Conservation (phyloP, 129 eudicot genomes). For the Centaurea solstitialis region DNA sequence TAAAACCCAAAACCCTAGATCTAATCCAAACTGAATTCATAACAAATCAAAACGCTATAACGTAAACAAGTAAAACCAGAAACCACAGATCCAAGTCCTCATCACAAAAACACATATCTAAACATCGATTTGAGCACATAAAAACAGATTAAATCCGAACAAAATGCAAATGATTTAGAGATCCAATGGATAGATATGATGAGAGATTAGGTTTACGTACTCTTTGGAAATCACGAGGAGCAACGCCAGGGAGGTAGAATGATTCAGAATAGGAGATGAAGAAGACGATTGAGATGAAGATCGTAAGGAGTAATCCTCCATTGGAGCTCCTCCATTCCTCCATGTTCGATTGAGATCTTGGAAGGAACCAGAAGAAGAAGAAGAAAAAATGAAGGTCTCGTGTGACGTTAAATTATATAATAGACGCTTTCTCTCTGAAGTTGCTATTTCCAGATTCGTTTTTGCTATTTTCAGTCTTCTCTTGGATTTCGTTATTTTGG, state of each 20-base stretch:
- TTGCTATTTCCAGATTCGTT: conserved; percentile 16
- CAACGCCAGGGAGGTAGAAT: conserved; percentile 94
- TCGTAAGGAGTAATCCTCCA: conserved; percentile 21
- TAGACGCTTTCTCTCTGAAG: not conserved
- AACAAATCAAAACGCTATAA: conserved; percentile 14
- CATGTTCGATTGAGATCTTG: conserved; percentile 25
- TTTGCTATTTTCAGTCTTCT: not conserved
- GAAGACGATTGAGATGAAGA: conserved; percentile 34
- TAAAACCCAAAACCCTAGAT: conserved; percentile 56
- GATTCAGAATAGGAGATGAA: conserved; percentile 51
- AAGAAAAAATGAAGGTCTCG: not conserved
- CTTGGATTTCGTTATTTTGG: not conserved
- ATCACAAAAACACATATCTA: not conserved
- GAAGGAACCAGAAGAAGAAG: conserved; percentile 1
- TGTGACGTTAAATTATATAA: not conserved
- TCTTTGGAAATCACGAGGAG: conserved; percentile 80
- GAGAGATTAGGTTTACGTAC: conserved; percentile 32
- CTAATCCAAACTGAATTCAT: conserved; percentile 37
- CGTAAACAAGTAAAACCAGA: conserved; percentile 8
- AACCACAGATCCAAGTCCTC: conserved; percentile 21
- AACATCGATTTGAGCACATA: not conserved
- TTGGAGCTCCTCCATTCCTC: conserved; percentile 21
- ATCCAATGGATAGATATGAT: not conserved
- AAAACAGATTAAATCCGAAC: not conserved
- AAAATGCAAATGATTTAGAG: conserved; percentile 17